A percentile compares a stretch with the other conserved stretches of the same genome.
Evolutionary conservation across 306 rosid genomes (phyloP).

Genomic region (Casuarina glauca): DNA sequence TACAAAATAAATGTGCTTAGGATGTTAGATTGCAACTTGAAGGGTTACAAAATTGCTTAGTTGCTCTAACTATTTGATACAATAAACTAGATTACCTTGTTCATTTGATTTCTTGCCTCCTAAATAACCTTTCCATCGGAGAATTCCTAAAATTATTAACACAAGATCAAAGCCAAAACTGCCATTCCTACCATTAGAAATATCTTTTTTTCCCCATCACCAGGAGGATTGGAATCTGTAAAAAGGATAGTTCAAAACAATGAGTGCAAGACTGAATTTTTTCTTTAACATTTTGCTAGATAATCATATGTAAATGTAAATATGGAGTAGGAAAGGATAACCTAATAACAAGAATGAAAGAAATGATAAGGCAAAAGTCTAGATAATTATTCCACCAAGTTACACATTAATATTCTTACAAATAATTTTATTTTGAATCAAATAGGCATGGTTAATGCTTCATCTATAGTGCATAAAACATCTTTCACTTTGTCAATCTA

Average conservation of each 20-base stretch:
- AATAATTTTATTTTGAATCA: too few relatives aligned
- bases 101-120: constrained; percentile 18
- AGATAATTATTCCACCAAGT: neutral
- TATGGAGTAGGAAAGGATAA: too few relatives aligned
- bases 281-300: too few relatives aligned
- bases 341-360: too few relatives aligned
- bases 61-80: neutral
- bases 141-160: constrained; percentile 12
- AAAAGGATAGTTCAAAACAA: neutral
- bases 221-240: constrained; percentile 24
- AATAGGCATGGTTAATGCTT: too few relatives aligned
- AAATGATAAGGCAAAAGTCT: neutral
- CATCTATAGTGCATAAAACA: too few relatives aligned
- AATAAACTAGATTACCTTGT: constrained; percentile 11
- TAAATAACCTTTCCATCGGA: constrained; percentile 23
- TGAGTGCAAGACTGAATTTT: neutral
- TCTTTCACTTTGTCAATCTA: neutral
- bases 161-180: neutral
- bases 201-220: neutral
- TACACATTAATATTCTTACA: neutral
- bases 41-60: constrained; percentile 1
- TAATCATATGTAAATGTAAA: neutral
- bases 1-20: neutral
- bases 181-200: constrained; percentile 7
- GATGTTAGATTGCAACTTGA: neutral